Evolutionary conservation across 768 basidiomycete genomes (phyloP), one percentile per base, ranked within the genome.

Genomic region (Panaeolus cyanescens): DNA sequence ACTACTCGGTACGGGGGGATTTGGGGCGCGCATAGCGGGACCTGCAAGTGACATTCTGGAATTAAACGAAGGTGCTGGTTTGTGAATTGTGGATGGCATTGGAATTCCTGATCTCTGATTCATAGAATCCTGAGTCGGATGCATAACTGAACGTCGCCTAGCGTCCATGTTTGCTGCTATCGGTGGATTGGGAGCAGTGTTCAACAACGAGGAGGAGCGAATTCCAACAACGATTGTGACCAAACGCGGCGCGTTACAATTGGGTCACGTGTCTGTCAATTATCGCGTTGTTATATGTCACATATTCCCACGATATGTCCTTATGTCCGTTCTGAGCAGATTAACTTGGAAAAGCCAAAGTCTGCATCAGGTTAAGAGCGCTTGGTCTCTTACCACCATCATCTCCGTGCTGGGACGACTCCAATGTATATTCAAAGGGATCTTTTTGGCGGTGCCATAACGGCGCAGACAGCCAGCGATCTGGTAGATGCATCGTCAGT

Each of bases 391-490:
- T 54, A 53, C 42, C 12, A 32, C 56, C 22, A 28, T 22, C 22
- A 56, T 39, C n/a, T n/a, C n/a, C n/a, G n/a, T n/a, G n/a, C n/a
- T n/a, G n/a, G n/a, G n/a, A 10, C 10, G 30, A 15, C 8, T 6
- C 30, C 9, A 28, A 70, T 70, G 65, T 64, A 63, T 63, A 56
- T 71, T 34, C 69, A 65, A 19, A 79, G 83, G 64, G 72, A 81
- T 5, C 84, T 99, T 0, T 99, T 95, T 74, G 96, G 94, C 3
- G 95, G 94, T 12, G 93, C 92, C 12, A 93, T 99, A 61, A 82
- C 78, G 5, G 81, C 85, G 8, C 67, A 77, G 28, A 75, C 92
- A 1, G 89, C 90, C 2, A 20, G 64, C 1, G 62, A 74, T 60
- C 84, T 93, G 62, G 66, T 93, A 58, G 96, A 99, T 77, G 94